A percentile compares a stretch with the other conserved stretches of the same genome.
Conservation (phyloP, 257 asterid genomes). For the Solanum infundibuliforme region DNA sequence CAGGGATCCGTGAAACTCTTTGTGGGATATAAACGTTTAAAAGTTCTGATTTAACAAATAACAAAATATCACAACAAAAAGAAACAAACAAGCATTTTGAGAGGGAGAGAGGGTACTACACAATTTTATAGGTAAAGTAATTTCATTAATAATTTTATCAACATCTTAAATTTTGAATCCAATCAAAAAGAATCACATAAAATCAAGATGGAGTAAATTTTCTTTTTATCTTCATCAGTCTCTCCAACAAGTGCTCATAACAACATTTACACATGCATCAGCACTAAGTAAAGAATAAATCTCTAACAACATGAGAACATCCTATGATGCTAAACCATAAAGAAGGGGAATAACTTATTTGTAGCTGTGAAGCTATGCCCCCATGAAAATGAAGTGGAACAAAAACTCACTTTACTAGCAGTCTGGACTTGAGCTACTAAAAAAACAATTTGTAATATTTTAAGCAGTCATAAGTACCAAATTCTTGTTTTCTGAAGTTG, state of each 20-base stretch:
- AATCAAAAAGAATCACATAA: neutral
- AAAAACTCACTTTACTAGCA: neutral
- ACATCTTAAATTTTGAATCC: neutral
- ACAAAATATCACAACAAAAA: neutral
- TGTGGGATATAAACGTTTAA: neutral
- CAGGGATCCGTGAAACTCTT: neutral
- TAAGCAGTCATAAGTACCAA: neutral
- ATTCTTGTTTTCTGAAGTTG: neutral
- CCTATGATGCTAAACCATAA: neutral
- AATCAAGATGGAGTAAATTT: neutral
- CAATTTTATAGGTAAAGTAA: neutral
- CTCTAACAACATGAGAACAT: neutral
- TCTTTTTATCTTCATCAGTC: neutral
- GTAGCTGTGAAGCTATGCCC: neutral
- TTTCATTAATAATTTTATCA: neutral
- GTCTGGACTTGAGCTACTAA: neutral
- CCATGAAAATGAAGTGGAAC: neutral
- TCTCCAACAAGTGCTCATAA: neutral
- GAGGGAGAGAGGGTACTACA: neutral
- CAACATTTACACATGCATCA: neutral
- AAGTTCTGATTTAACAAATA: neutral
- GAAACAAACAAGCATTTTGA: neutral
- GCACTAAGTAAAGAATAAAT: neutral
- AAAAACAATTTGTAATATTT: neutral
- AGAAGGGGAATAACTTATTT: neutral